Evolutionary conservation across 768 basidiomycete species (phyloP).

Genomic region (Crucibulum laeve): DNA sequence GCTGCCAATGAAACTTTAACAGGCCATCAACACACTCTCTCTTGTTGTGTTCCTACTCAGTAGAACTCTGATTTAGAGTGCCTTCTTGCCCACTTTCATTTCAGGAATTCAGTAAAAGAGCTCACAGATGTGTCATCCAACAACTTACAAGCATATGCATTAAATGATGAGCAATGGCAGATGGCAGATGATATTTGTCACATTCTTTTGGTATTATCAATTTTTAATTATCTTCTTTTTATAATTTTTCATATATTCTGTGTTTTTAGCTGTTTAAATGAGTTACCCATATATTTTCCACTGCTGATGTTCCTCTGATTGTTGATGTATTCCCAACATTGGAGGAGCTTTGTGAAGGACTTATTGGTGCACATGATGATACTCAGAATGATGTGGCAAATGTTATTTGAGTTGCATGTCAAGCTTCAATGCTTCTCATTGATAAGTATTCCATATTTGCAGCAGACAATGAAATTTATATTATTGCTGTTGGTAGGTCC

Average conservation of each 20-base stretch:
- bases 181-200: conserved; percentile 18
- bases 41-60: conserved; percentile 18
- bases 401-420: conserved; percentile 13
- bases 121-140: conserved; percentile 11
- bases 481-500: conserved; percentile 13
- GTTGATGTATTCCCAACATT: too few relatives aligned
- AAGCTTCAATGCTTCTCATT: conserved; percentile 12
- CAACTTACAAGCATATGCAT: conserved; percentile 13
- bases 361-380: conserved; percentile 13
- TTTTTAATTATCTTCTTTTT: too few relatives aligned
- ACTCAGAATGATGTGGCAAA: conserved; percentile 8
- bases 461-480: conserved; percentile 11
- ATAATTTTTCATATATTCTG: too few relatives aligned
- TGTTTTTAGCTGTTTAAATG: conserved; percentile 18
- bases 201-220: conserved; percentile 17
- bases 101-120: conserved; percentile 15
- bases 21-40: conserved; percentile 12
- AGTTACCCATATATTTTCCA: conserved; percentile 19
- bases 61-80: conserved; percentile 26
- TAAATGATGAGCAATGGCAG: conserved; percentile 18
- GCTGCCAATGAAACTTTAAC: conserved; percentile 4
- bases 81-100: conserved; percentile 18
- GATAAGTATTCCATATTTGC: conserved; percentile 6
- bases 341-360: conserved; percentile 11
- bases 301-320: conserved; percentile 14